Conservation (phyloP, 1,284 basidiomycete genomes). For the Erythrobasidium hasegawianum region DNA sequence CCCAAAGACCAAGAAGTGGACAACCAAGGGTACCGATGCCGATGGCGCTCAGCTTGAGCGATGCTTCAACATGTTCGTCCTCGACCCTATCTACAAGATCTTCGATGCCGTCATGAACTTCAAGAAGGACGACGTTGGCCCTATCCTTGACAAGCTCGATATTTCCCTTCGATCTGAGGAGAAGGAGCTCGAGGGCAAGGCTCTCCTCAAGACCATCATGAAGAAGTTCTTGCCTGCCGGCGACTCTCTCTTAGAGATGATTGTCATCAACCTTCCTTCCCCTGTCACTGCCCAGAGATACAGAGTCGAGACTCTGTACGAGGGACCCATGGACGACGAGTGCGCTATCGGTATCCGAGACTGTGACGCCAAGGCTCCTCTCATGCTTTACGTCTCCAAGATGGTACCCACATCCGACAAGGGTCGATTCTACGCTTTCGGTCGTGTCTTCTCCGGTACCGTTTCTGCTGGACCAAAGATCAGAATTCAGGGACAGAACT, state of each 20-base stretch:
- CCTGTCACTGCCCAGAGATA: conserved; percentile 95
- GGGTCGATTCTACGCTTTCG: conserved; percentile 99
- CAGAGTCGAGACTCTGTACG: conserved; percentile 99
- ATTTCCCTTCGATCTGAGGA: conserved; percentile 86
- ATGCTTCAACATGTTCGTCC: conserved; percentile 69
- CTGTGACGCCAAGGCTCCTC: conserved; percentile 93
- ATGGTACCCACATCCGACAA: conserved; percentile 99
- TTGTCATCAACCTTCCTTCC: conserved; percentile 94
- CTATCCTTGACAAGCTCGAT: conserved; percentile 96
- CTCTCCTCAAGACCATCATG: conserved; percentile 96
- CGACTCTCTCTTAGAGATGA: conserved; percentile 99
- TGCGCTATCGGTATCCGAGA: conserved; percentile 98
- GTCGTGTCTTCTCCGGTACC: conserved; percentile 99
- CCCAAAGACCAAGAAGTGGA: conserved; percentile 95
- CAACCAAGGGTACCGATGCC: conserved; percentile 68
- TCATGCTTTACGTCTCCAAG: conserved; percentile 99
- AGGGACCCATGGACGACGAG: conserved; percentile 99
- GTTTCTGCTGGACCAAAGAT: conserved; percentile 96
- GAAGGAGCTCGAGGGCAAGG: conserved; percentile 93
- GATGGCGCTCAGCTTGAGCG: conserved; percentile 79
- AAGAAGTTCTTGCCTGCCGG: conserved; percentile 99
- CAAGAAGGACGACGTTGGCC: conserved; percentile 84
- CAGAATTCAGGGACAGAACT: conserved; percentile 99
- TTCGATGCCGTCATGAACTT: conserved; percentile 99
- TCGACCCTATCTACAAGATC: conserved; percentile 98